phyloP scores from a whole-genome alignment of 2,329 filamentous ascomycete species.

The Proliferodiscus dingleyae region DNA sequence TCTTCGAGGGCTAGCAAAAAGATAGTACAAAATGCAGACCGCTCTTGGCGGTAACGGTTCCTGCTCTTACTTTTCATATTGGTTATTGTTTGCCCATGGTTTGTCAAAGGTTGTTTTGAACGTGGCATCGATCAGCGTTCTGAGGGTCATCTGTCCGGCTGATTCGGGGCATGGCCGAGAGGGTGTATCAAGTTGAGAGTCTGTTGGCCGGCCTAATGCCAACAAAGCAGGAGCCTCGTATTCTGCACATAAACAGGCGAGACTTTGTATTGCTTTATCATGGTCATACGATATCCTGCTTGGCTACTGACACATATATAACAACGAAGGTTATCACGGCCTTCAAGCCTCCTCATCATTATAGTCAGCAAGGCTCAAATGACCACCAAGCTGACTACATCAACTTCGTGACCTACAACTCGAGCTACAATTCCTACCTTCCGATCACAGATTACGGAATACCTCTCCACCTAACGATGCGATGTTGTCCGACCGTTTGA shows the following conservation, averaged over 20 bases:
- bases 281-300: not conserved
- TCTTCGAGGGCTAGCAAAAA: too few relatives aligned
- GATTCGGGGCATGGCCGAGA: not conserved
- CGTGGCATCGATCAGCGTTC: not conserved
- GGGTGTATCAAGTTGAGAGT: not conserved
- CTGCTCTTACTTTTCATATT: not conserved
- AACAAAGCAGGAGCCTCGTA: not conserved
- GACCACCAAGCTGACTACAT: too few relatives aligned
- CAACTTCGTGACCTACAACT: not conserved
- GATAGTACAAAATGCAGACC: too few relatives aligned
- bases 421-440: not conserved
- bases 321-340: not conserved
- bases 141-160: not conserved
- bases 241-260: not conserved
- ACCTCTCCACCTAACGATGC: not conserved
- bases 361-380: too few relatives aligned
- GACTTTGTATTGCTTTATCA: not conserved
- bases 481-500: not conserved
- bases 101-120: not conserved
- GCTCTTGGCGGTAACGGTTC: too few relatives aligned
- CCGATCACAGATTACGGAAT: not conserved
- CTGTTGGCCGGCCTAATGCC: not conserved
- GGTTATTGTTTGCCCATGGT: not conserved
- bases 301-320: not conserved
- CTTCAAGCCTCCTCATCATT: too few relatives aligned